Base-by-base conservation (phyloP, 2,329 filamentous ascomycete species). In the Talaromyces atroroseus region DNA sequence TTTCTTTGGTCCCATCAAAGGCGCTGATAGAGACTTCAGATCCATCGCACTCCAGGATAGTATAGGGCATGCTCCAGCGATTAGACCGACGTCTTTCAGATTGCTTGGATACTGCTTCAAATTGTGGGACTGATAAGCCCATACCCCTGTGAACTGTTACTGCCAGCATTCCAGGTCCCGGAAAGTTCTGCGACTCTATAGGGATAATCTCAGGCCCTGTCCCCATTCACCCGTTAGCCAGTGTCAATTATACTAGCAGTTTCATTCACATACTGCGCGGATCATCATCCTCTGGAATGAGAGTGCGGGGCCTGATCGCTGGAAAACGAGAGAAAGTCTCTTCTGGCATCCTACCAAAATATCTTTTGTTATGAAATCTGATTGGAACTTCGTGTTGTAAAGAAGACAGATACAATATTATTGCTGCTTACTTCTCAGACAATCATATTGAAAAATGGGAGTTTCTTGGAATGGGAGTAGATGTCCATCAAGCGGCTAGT, bases 151-250 rank as follows among this genome's bases (percentile, higher is more conserved):
- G 26, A 45, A 52, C 34, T 8, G n/a, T 7, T 52, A 52, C 40
- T 52, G 38, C 12, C 42, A 52, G n/a, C 18, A 34, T 16, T 8
- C 50, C 50, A 34, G 42, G 26, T 8, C 42, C 38, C 29, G 50
- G 50, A 52, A 45, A 52, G 38, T 23, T 34, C 26, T 46, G 16
- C 5, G 21, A 34, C 18, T 20, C 29, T 11, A 52, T 36, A 2
- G 50, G 42, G 21, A 52, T 45, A 23, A 52, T 52, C n/a, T 52
- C 50, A 32, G 38, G 38, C 42, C 34, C 50, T 52, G 26, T 46
- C n/a, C 14, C 40, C 3, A 16, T 46, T 21, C 10, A 20, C 6
- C 12, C 5, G 16, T 46, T 46, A 46, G 50, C 18, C 50, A 34
- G 18, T 36, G 40, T 32, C 20, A 14, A 44, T 44, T 23, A 21